Conservation (phyloP, 169 alveolate species). For the Eimeria acervulina region DNA sequence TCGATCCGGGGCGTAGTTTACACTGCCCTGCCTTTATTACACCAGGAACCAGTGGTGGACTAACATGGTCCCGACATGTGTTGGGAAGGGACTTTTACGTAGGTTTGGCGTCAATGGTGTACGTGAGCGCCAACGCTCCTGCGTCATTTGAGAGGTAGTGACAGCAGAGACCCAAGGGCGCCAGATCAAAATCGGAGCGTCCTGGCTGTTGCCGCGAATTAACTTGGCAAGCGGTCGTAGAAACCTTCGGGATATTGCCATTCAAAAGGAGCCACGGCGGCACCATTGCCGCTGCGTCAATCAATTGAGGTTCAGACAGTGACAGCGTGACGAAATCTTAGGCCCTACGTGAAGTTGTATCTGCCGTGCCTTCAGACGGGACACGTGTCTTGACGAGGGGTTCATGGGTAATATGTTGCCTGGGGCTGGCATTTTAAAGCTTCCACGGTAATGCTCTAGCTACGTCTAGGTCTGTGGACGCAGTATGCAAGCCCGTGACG, state of each 20-base stretch:
- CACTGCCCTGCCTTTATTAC: background rate
- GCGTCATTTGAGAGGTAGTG: conserved; percentile 55
- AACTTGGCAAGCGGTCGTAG: conserved; percentile 58
- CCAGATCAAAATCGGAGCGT: conserved; percentile 40
- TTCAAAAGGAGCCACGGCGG: no score
- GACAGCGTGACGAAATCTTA: no score
- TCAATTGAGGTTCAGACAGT: no score
- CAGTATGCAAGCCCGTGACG: no score
- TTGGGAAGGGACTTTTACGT: background rate
- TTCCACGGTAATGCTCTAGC: no score
- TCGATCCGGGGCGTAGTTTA: background rate
- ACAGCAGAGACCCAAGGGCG: conserved; percentile 60
- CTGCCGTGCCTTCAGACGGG: no score
- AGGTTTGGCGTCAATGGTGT: background rate
- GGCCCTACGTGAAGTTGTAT: no score
- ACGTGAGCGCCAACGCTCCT: conserved; percentile 68
- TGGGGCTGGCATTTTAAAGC: no score
- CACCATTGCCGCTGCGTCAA: no score
- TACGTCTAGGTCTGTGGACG: no score
- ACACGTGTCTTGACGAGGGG: no score
- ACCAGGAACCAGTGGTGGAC: background rate
- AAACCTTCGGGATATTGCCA: conserved; percentile 61
- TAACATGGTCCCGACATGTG: background rate
- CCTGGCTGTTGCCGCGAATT: conserved; percentile 49
- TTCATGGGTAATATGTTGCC: no score